A percentile compares a stretch with the other conserved stretches of the same genome.
phyloP scores from a whole-genome alignment of 805 yeast species.

The Zygotorulaspora florentina region DNA sequence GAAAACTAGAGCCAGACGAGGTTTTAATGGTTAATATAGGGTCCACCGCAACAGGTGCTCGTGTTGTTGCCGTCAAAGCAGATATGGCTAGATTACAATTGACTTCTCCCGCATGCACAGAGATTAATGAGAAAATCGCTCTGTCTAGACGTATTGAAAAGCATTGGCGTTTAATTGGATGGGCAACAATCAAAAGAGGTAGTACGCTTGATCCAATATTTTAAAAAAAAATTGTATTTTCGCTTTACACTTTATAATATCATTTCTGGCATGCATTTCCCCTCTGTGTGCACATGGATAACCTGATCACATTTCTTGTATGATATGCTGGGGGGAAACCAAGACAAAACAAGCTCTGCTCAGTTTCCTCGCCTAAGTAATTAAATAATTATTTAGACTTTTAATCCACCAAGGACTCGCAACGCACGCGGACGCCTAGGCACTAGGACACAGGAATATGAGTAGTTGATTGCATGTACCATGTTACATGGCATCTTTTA shows the following conservation, averaged over 20 bases:
- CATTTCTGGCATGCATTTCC: slow-evolving; percentile 9
- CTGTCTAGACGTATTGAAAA: slow-evolving; percentile 97
- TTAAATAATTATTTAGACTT: too few relatives aligned
- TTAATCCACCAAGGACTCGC: too few relatives aligned
- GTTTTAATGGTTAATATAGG: slow-evolving; percentile 99
- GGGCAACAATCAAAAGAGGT: slow-evolving; percentile 98
- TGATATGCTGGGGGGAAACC: slow-evolving; percentile 6
- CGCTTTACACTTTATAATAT: slow-evolving; percentile 4
- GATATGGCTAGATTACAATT: slow-evolving; percentile 98
- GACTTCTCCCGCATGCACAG: slow-evolving; percentile 98
- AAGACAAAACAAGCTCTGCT: neutral
- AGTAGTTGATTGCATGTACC: too few relatives aligned
- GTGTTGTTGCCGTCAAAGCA: slow-evolving; percentile 95
- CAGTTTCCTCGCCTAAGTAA: too few relatives aligned
- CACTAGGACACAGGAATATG: too few relatives aligned
- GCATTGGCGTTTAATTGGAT: slow-evolving; percentile 99
- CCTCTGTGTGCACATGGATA: slow-evolving; percentile 8
- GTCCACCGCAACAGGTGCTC: slow-evolving; percentile 98
- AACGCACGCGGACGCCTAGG: too few relatives aligned
- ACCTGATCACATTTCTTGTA: slow-evolving; percentile 9
- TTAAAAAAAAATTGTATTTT: slow-evolving; percentile 16
- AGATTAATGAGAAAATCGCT: slow-evolving; percentile 96
- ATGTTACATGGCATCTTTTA: too few relatives aligned
- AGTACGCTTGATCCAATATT: slow-evolving; percentile 74
- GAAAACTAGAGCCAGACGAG: slow-evolving; percentile 90